A percentile compares a stretch with the other conserved stretches of the same genome.
Evolutionary conservation across 73 alveolate genomes (phyloP).

Genomic region (Tetrahymena borealis): DNA sequence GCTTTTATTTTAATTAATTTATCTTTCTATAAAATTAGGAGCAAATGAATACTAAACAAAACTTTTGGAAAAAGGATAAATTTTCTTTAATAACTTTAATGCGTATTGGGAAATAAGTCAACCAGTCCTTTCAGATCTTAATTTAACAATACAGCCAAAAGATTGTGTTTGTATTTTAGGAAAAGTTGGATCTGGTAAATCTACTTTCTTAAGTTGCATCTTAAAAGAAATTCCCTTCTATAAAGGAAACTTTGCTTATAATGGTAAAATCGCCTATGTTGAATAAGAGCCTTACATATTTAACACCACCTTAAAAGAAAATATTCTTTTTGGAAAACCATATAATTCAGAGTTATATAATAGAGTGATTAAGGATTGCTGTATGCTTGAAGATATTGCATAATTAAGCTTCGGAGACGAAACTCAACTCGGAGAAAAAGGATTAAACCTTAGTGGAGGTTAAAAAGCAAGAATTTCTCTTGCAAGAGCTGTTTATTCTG

Average conservation of each 20-base stretch:
- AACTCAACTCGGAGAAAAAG: slow-evolving; percentile 77
- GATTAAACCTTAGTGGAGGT: slow-evolving; percentile 72
- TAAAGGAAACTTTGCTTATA: slow-evolving; percentile 11
- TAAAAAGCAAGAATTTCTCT: slow-evolving; percentile 73
- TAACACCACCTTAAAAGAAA: slow-evolving; percentile 31
- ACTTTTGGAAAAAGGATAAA: background rate
- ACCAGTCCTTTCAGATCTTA: slow-evolving; percentile 33
- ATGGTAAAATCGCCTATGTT: slow-evolving; percentile 9
- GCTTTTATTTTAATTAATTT: no score
- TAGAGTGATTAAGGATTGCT: slow-evolving; percentile 49
- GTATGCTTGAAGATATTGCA: slow-evolving; percentile 50
- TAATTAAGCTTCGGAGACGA: slow-evolving; percentile 51
- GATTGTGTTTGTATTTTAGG: slow-evolving; percentile 62
- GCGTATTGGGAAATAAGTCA: slow-evolving; percentile 16
- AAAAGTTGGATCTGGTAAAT: slow-evolving; percentile 73
- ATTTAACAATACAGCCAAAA: slow-evolving; percentile 28
- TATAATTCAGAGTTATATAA: slow-evolving; percentile 49
- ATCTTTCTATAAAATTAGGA: background rate
- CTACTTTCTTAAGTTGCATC: slow-evolving; percentile 44
- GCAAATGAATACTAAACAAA: no score
- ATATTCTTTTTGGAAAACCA: slow-evolving; percentile 52
- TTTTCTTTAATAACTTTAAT: background rate
- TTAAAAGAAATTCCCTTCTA: slow-evolving; percentile 42
- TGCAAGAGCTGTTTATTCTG: slow-evolving; percentile 77
- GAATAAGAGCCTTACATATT: slow-evolving; percentile 30